Conservation (phyloP, 1,139 yeast species). For the Geotrichum macrosporum region DNA sequence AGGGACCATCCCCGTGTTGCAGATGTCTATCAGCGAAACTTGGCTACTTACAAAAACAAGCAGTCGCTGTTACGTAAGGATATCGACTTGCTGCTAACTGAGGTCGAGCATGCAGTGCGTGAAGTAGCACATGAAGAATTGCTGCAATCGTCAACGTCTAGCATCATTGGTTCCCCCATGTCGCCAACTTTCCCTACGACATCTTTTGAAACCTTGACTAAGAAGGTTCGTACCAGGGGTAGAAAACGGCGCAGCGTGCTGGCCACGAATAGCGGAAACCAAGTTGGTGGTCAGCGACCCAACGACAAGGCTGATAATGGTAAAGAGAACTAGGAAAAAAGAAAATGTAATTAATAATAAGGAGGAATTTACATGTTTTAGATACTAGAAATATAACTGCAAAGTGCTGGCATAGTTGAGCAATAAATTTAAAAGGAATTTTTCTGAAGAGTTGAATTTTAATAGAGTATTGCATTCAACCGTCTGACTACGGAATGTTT, state of each 20-base stretch:
- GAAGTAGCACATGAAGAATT: slow-evolving; percentile 14
- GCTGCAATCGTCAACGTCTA: neutral
- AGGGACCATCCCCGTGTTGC: slow-evolving; percentile 8
- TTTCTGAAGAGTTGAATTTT: too few species aligned
- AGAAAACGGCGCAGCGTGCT: slow-evolving; percentile 14
- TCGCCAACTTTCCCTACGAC: slow-evolving; percentile 16
- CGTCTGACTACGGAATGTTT: too few species aligned
- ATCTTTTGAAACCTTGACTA: slow-evolving; percentile 18
- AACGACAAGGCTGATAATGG: neutral
- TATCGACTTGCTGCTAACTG: slow-evolving; percentile 12
- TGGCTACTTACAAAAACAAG: slow-evolving; percentile 14
- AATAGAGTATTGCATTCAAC: too few species aligned
- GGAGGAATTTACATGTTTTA: too few species aligned
- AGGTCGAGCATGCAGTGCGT: slow-evolving; percentile 15
- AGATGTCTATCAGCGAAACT: slow-evolving; percentile 15
- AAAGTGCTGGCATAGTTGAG: too few species aligned
- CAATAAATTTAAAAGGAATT: too few species aligned
- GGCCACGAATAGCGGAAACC: slow-evolving; percentile 6
- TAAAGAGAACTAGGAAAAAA: neutral
- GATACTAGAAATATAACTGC: too few species aligned
- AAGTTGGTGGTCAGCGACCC: neutral
- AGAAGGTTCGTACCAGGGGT: slow-evolving; percentile 16
- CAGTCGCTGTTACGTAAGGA: slow-evolving; percentile 14
- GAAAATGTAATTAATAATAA: too few species aligned
- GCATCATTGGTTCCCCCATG: slow-evolving; percentile 11